phyloP scores from a whole-genome alignment of 2,329 filamentous ascomycete species.

The Sporothrix phasma region DNA sequence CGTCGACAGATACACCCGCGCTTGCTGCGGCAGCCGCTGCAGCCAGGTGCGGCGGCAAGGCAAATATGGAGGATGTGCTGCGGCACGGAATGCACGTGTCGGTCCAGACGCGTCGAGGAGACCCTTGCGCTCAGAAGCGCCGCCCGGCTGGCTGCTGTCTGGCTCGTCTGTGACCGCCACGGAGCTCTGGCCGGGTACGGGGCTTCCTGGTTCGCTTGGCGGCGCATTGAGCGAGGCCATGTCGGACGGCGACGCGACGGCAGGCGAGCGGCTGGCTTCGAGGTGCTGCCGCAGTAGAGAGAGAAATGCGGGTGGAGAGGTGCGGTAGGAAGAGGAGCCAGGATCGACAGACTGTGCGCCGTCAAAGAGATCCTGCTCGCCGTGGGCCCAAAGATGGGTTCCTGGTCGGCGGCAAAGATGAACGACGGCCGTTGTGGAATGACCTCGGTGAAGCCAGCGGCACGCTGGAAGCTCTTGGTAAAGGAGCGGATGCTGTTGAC shows the following conservation, averaged over 20 bases:
- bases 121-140: constrained; percentile 34
- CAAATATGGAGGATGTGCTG: constrained; percentile 43
- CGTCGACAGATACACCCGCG: neutral
- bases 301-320: constrained; percentile 20
- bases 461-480: constrained; percentile 82
- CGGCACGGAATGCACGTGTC: constrained; percentile 27
- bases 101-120: constrained; percentile 27
- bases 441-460: constrained; percentile 79
- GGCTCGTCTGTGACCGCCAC: neutral
- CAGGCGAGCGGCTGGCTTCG: constrained; percentile 26
- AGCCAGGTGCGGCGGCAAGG: constrained; percentile 49
- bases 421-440: constrained; percentile 71
- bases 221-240: neutral
- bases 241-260: constrained; percentile 16
- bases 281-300: constrained; percentile 46
- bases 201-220: constrained; percentile 9
- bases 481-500: constrained; percentile 94
- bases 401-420: constrained; percentile 50
- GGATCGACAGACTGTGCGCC: constrained; percentile 31
- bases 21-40: constrained; percentile 28
- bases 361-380: constrained; percentile 31
- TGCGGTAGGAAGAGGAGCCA: constrained; percentile 22
- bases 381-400: constrained; percentile 28
- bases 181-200: constrained; percentile 27
- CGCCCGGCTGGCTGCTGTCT: neutral